Conservation (phyloP, 257 asterid genomes). For the Ophiorrhiza pumila region DNA sequence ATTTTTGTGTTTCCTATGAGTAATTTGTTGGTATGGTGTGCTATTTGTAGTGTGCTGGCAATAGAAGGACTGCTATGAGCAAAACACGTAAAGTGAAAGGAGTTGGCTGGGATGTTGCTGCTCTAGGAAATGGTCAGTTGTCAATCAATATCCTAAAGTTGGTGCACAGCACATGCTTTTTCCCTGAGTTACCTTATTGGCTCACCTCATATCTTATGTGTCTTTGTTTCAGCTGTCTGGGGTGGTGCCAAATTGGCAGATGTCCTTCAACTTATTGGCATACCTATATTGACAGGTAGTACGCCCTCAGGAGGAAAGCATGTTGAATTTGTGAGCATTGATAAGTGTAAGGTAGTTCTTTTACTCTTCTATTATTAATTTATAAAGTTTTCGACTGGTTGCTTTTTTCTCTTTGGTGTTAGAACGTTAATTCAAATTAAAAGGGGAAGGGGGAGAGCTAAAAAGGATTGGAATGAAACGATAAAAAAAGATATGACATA, state of each 20-base stretch:
- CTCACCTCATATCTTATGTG: slow-evolving; percentile 17
- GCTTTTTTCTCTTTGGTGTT: not conserved
- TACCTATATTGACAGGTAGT: slow-evolving; percentile 54
- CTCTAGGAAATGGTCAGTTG: slow-evolving; percentile 87
- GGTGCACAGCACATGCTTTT: not conserved
- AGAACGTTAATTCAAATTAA: too few relatives aligned
- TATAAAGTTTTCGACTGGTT: not conserved
- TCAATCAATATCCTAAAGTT: not conserved
- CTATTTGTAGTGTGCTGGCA: slow-evolving; percentile 83
- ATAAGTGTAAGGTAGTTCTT: slow-evolving; percentile 82
- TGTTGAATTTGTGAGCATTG: slow-evolving; percentile 93
- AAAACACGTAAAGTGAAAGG: slow-evolving; percentile 71
- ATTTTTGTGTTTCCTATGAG: not conserved
- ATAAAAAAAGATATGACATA: too few relatives aligned
- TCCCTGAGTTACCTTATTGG: not conserved
- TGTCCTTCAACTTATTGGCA: slow-evolving; percentile 80
- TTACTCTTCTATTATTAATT: slow-evolving; percentile 3
- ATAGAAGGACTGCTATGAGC: slow-evolving; percentile 99
- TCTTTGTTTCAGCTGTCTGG: slow-evolving; percentile 75
- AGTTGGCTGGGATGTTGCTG: slow-evolving; percentile 95
- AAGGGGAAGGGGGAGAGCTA: too few relatives aligned
- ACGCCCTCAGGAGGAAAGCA: slow-evolving; percentile 78
- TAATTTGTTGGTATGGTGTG: not conserved
- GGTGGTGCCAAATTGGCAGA: slow-evolving; percentile 90
- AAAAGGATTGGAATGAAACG: too few relatives aligned